Conservation (phyloP, 2,329 filamentous ascomycete species). For the Stemphylium vesicarium region DNA sequence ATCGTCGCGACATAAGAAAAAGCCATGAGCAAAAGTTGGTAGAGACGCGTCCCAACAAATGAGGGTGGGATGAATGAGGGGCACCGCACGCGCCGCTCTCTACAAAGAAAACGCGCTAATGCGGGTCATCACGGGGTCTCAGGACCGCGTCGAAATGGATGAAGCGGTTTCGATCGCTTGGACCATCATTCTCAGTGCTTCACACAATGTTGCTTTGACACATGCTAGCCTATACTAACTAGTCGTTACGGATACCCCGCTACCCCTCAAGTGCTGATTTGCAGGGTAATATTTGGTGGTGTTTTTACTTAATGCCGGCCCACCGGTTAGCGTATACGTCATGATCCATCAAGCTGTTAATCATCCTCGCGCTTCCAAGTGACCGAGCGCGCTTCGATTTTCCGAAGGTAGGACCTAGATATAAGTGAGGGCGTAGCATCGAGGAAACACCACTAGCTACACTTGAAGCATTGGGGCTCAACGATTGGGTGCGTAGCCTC, state of each 20-base stretch:
- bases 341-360: constrained; percentile 2
- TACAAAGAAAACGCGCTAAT: constrained; percentile 29
- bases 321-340: constrained; percentile 7
- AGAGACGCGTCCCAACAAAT: neutral
- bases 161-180: neutral
- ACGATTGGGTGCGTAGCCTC: neutral
- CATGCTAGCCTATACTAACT: too few species aligned
- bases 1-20: neutral
- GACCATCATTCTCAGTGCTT: neutral
- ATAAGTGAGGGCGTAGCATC: neutral
- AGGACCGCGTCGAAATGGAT: neutral
- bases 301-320: neutral
- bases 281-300: neutral
- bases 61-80: constrained; percentile 2
- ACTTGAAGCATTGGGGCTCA: neutral
- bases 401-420: too few species aligned
- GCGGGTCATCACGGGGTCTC: constrained; percentile 33
- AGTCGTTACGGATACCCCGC: neutral
- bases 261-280: neutral
- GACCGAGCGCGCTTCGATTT: neutral
- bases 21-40: neutral
- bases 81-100: constrained; percentile 12
- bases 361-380: constrained; percentile 1
- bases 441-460: neutral
- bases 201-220: neutral